Evolutionary conservation across 2,329 filamentous ascomycete genomes (phyloP).

Genomic region (Diaporthe sp.): DNA sequence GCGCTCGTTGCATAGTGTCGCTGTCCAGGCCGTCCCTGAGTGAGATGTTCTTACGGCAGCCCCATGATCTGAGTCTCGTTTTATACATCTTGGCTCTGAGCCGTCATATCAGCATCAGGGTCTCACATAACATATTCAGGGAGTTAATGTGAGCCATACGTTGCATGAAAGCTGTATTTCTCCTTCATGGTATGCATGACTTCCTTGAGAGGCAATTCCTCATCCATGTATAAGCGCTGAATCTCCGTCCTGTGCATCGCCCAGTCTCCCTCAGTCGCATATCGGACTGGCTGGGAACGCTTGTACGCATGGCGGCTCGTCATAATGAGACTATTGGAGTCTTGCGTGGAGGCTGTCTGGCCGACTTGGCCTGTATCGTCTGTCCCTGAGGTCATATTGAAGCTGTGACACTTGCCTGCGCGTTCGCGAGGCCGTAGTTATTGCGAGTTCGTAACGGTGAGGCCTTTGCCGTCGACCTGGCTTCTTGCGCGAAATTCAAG

Average conservation of each 20-base stretch:
- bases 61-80: constrained; percentile 4
- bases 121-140: neutral
- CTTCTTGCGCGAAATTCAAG: too few species aligned
- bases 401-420: neutral
- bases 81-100: constrained; percentile 2
- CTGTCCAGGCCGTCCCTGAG: neutral
- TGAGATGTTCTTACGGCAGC: constrained; percentile 10
- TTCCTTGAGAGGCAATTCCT: neutral
- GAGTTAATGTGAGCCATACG: neutral
- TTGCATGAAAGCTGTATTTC: neutral
- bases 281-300: neutral
- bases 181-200: neutral
- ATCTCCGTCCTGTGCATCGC: neutral
- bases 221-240: neutral
- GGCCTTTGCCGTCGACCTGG: neutral
- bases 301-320: neutral
- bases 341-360: neutral
- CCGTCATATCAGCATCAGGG: neutral
- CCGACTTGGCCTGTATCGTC: too few species aligned
- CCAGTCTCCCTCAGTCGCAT: constrained; percentile 10
- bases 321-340: too few species aligned
- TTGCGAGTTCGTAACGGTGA: neutral
- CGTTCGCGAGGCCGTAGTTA: neutral
- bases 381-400: neutral
- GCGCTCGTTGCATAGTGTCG: neutral